phyloP scores from a whole-genome alignment of 208 protist genomes.

The Zelonia costaricensis region DNA sequence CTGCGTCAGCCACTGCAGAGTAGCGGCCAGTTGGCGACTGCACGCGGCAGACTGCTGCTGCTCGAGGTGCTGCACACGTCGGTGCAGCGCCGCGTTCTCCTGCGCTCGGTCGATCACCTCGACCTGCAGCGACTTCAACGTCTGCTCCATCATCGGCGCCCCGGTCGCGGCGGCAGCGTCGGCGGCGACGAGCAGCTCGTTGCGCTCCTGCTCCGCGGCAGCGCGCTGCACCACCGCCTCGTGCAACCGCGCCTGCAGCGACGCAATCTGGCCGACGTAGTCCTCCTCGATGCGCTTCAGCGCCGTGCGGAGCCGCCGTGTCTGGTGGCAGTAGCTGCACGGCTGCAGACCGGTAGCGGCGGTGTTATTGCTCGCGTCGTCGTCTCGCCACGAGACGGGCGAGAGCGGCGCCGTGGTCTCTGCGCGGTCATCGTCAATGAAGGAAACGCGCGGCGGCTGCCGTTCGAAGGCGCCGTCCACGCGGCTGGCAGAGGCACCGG shows the following conservation, averaged over 20 bases:
- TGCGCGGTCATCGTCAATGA: background rate
- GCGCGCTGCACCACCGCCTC: constrained; percentile 19
- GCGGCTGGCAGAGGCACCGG: constrained; percentile 3
- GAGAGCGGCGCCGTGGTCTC: background rate
- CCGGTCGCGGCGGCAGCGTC: constrained; percentile 1
- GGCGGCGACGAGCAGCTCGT: constrained; percentile 18
- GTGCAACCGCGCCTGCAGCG: constrained; percentile 15
- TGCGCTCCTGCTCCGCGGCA: constrained; percentile 20
- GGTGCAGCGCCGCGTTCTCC: constrained; percentile 11
- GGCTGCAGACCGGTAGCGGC: background rate
- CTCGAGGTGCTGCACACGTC: constrained; percentile 14
- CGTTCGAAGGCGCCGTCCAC: constrained; percentile 21
- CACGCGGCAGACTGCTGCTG: background rate
- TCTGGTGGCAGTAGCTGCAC: constrained; percentile 19
- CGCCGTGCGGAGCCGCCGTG: constrained; percentile 17
- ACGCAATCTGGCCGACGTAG: constrained; percentile 20
- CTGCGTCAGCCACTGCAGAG: background rate
- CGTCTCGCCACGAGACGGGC: background rate
- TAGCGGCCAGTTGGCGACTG: background rate
- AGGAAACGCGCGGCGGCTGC: constrained; percentile 2
- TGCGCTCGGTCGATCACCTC: constrained; percentile 17
- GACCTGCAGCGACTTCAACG: constrained; percentile 15
- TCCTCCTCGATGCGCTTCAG: constrained; percentile 25
- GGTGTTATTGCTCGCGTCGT: background rate
- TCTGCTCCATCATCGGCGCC: constrained; percentile 14